A percentile compares a stretch with the other conserved stretches of the same genome.
These are phyloP conservation scores for Passiflora organensis DNA, from an alignment of 345 rosid species.

Conservation along the genomic window DNA sequence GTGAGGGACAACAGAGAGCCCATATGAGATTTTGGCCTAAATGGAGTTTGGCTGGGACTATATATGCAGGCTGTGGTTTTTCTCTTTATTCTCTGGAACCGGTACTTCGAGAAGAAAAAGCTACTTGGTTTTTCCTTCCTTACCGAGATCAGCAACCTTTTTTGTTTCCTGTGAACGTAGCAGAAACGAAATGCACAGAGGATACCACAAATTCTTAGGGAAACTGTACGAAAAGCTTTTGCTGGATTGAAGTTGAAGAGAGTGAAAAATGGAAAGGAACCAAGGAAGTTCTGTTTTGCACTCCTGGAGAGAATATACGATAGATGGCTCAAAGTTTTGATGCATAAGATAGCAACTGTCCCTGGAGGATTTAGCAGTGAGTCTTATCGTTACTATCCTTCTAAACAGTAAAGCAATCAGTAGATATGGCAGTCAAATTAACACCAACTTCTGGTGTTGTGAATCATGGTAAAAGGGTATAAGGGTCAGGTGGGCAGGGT, in stretches of 20 bases:
- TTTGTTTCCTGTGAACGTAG: conserved; percentile 7
- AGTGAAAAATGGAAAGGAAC: conserved; percentile 7
- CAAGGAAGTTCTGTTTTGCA: neutral
- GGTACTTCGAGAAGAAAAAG: conserved; percentile 6
- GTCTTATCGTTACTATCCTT: neutral
- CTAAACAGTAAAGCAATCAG: too few relatives aligned
- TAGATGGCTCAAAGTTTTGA: conserved; percentile 1
- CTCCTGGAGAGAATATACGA: conserved; percentile 6
- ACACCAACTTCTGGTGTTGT: neutral
- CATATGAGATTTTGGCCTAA: conserved; percentile 24
- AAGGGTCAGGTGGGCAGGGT: conserved; percentile 11
- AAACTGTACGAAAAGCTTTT: conserved; percentile 20
- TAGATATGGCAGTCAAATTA: too few relatives aligned
- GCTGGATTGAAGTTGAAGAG: conserved; percentile 34
- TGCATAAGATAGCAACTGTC: neutral
- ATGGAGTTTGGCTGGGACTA: conserved; percentile 2
- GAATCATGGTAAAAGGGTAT: too few relatives aligned
- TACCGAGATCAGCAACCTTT: conserved; percentile 12
- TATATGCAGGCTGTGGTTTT: too few relatives aligned
- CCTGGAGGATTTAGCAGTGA: neutral
- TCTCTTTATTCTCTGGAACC: too few relatives aligned
- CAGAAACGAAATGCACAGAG: conserved; percentile 24
- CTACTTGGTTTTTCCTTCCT: neutral
- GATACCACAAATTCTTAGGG: conserved; percentile 18
- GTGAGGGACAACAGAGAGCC: conserved; percentile 27